phyloP scores from a whole-genome alignment of 2,329 filamentous ascomycete genomes.

The Epichloe coenophiala region DNA sequence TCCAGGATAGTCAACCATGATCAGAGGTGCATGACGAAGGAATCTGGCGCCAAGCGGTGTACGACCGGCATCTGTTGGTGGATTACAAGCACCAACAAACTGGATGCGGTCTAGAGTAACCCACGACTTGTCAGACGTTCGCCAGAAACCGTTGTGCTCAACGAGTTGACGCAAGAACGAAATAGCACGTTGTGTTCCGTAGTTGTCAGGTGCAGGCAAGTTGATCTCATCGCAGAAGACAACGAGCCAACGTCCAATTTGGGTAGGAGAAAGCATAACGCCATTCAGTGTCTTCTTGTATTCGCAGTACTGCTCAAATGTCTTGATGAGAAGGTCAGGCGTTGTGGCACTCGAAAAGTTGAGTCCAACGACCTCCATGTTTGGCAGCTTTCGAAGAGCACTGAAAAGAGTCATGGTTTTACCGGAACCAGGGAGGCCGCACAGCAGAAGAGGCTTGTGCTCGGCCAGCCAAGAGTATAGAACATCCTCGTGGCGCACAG shows the following conservation, averaged over 20 bases:
- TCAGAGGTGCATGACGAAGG: slow-evolving; percentile 88
- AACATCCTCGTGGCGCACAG: slow-evolving; percentile 95
- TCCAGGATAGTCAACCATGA: slow-evolving; percentile 99
- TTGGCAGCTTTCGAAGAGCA: slow-evolving; percentile 86
- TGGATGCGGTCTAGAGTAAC: slow-evolving; percentile 95
- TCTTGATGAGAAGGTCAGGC: slow-evolving; percentile 95
- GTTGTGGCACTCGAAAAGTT: slow-evolving; percentile 99
- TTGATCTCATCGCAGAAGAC: slow-evolving; percentile 99
- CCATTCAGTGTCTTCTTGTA: slow-evolving; percentile 98
- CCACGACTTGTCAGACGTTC: slow-evolving; percentile 94
- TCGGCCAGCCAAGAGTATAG: slow-evolving; percentile 98
- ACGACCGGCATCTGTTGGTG: slow-evolving; percentile 91
- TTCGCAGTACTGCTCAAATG: slow-evolving; percentile 98
- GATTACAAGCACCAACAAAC: slow-evolving; percentile 97
- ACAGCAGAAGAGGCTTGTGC: slow-evolving; percentile 92
- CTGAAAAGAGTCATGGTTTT: slow-evolving; percentile 99
- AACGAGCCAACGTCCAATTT: slow-evolving; percentile 95
- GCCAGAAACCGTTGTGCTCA: slow-evolving; percentile 98
- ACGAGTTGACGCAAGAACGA: slow-evolving; percentile 95
- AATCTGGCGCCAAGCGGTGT: slow-evolving; percentile 89
- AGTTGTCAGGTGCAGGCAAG: slow-evolving; percentile 90
- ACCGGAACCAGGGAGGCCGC: slow-evolving; percentile 92
- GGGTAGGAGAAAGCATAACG: slow-evolving; percentile 86
- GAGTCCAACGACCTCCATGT: slow-evolving; percentile 97
- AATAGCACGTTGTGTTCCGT: slow-evolving; percentile 93